Conservation (phyloP, 768 basidiomycete species). For the Boletus fagicola region DNA sequence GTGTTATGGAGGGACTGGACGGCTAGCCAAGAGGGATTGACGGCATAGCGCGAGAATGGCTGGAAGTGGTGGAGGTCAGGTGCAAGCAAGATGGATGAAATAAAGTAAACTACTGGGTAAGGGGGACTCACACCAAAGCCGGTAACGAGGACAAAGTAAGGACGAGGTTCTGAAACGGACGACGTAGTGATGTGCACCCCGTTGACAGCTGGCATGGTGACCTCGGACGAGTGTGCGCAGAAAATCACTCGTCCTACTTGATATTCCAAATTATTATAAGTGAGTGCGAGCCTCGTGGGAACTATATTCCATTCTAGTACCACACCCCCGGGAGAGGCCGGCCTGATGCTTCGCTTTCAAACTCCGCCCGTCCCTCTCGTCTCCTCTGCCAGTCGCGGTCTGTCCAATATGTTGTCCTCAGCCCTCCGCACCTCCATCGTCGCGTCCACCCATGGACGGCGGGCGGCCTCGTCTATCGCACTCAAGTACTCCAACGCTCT, state of each 20-base stretch:
- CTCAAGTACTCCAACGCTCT: constrained; percentile 82
- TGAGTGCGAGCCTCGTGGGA: constrained; percentile 9
- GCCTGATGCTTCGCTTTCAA: neutral
- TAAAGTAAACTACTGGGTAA: constrained; percentile 21
- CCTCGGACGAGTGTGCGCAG: neutral
- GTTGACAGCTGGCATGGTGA: constrained; percentile 34
- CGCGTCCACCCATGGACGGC: constrained; percentile 45
- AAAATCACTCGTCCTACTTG: neutral
- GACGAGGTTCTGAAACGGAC: constrained; percentile 29
- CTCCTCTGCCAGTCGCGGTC: neutral
- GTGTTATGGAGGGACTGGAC: constrained; percentile 61
- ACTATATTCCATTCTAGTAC: neutral
- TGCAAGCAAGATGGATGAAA: constrained; percentile 19
- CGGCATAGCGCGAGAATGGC: constrained; percentile 55
- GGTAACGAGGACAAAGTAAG: constrained; percentile 47
- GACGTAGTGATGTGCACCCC: constrained; percentile 5
- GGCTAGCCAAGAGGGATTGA: constrained; percentile 74
- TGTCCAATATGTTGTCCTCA: constrained; percentile 53
- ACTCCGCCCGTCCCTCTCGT: neutral
- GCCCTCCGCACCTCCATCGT: constrained; percentile 50
- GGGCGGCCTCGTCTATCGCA: constrained; percentile 75
- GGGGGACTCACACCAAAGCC: constrained; percentile 51
- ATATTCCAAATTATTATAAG: too few species aligned
- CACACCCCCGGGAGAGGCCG: constrained; percentile 9
- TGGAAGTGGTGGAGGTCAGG: constrained; percentile 31